These are phyloP conservation scores for Scutellaria minor DNA, from an alignment of 257 asterid species.

Conservation along the genomic window DNA sequence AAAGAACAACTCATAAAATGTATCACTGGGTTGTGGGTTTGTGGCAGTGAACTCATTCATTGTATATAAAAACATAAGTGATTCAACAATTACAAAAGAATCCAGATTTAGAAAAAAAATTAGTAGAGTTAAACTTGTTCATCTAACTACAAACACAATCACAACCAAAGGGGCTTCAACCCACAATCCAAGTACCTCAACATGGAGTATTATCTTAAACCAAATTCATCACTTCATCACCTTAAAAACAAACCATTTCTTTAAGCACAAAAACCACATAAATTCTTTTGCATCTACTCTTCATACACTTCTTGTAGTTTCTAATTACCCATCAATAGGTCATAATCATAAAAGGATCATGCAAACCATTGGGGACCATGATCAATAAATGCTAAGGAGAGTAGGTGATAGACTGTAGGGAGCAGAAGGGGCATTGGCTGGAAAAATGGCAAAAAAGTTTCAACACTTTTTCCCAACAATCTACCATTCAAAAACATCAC, in stretches of 20 bases:
- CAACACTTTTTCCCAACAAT: not conserved
- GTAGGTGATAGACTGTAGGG: too few species aligned
- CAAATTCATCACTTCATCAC: not conserved
- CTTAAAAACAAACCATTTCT: not conserved
- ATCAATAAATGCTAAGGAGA: too few species aligned
- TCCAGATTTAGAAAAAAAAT: not conserved
- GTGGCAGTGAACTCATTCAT: too few species aligned
- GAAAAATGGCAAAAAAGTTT: not conserved
- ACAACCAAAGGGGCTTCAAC: not conserved
- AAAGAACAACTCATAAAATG: constrained; percentile 1
- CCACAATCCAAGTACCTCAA: not conserved
- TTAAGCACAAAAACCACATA: not conserved
- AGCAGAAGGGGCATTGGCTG: not conserved
- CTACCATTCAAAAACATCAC: not conserved
- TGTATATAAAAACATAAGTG: not conserved
- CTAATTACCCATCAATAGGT: not conserved
- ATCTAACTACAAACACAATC: not conserved
- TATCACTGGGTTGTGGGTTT: not conserved
- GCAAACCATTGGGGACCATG: too few species aligned
- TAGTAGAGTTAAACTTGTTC: too few species aligned
- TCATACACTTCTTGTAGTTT: too few species aligned
- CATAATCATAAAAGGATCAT: too few species aligned
- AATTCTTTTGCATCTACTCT: not conserved
- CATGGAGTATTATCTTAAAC: not conserved
- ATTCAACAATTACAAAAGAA: not conserved